Conservation (phyloP, 2,329 filamentous ascomycete genomes). For the Talaromyces sp. region DNA sequence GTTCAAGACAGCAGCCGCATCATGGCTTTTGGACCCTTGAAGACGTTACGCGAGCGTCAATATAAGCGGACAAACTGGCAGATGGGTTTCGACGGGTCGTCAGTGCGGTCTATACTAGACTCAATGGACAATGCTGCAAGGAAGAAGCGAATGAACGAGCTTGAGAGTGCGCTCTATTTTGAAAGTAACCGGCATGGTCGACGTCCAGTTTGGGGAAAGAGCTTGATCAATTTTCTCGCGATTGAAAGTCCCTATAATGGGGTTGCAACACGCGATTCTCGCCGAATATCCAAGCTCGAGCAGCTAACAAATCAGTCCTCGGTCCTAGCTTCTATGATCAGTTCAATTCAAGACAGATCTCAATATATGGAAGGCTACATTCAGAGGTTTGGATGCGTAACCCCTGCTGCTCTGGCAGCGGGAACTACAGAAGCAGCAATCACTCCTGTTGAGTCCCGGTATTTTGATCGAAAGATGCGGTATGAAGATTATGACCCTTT, state of each 20-base stretch:
- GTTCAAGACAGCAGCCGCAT: constrained; percentile 56
- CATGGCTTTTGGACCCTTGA: constrained; percentile 64
- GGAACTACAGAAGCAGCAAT: constrained; percentile 67
- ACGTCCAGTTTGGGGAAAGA: constrained; percentile 73
- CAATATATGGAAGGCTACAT: constrained; percentile 68
- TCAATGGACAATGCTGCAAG: constrained; percentile 67
- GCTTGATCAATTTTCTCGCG: constrained; percentile 68
- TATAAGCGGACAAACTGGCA: constrained; percentile 51
- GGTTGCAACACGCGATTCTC: constrained; percentile 55
- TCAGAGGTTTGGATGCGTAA: constrained; percentile 86
- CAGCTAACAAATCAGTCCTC: constrained; percentile 70
- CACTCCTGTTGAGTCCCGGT: constrained; percentile 55
- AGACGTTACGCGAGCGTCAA: constrained; percentile 68
- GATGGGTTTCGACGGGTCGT: constrained; percentile 60
- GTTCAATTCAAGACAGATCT: constrained; percentile 68
- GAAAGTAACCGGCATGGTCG: constrained; percentile 77
- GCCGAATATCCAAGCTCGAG: constrained; percentile 59
- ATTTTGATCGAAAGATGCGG: constrained; percentile 43
- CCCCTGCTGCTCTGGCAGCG: constrained; percentile 77
- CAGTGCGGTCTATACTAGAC: constrained; percentile 62
- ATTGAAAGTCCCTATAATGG: constrained; percentile 58
- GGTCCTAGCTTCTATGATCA: constrained; percentile 55
- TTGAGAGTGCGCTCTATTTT: constrained; percentile 74
- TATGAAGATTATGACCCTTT: constrained; percentile 68
- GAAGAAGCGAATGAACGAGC: constrained; percentile 67